Evolutionary conservation across 805 yeast genomes (phyloP).

Genomic region (Candida incommunis): DNA sequence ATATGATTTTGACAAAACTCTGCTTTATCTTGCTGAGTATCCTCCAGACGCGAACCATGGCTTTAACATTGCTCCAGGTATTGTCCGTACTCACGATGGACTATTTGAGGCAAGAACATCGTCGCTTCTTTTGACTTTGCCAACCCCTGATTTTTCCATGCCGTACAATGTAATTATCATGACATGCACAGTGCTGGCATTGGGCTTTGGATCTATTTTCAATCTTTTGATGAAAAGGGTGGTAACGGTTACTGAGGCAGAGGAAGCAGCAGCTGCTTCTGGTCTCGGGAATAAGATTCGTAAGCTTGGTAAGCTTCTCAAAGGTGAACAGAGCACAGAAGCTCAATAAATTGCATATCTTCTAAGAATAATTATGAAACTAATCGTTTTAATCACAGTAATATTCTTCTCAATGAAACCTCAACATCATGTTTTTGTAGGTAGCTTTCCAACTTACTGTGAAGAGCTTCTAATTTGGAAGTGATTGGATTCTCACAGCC

Average conservation of each 20-base stretch:
- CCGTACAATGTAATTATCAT: conserved; percentile 93
- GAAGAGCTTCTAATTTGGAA: conserved; percentile 20
- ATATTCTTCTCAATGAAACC: neutral
- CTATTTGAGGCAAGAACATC: conserved; percentile 49
- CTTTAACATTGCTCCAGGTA: conserved; percentile 82
- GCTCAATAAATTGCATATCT: neutral
- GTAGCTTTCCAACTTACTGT: conserved; percentile 30
- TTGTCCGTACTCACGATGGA: conserved; percentile 26
- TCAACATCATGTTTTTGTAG: conserved; percentile 13
- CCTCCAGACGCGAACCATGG: conserved; percentile 99
- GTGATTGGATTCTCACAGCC: conserved; percentile 27
- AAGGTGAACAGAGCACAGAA: too few relatives aligned
- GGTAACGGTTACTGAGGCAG: conserved; percentile 53
- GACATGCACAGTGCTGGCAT: conserved; percentile 85
- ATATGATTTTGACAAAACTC: conserved; percentile 75
- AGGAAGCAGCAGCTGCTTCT: conserved; percentile 5
- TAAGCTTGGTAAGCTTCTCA: neutral
- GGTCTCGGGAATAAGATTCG: neutral
- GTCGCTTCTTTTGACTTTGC: conserved; percentile 71
- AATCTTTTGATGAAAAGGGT: conserved; percentile 63
- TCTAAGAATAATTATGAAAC: neutral
- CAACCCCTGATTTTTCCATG: conserved; percentile 98
- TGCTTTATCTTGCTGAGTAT: conserved; percentile 74
- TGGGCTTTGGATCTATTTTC: conserved; percentile 77
- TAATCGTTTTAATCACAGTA: neutral